Percentiles rank a stretch among this genome's conserved stretches.
Conservation (phyloP, 352 stramenopile genomes). For the Pythium coloratum region DNA sequence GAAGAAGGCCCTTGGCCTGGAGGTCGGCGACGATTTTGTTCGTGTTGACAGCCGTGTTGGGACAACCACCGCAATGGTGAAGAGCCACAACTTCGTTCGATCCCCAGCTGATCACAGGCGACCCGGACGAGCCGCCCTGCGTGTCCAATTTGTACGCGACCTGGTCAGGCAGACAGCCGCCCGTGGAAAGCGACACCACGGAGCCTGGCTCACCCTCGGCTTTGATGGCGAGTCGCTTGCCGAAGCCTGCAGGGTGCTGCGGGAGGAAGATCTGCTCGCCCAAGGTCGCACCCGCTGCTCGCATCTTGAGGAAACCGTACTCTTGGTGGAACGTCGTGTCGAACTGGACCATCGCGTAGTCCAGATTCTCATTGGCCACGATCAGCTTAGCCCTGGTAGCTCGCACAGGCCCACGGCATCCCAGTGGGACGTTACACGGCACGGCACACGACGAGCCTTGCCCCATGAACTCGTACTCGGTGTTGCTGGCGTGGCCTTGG, state of each 20-base stretch:
- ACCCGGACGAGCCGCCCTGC: constrained; percentile 63
- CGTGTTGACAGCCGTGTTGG: constrained; percentile 69
- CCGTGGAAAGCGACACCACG: constrained; percentile 42
- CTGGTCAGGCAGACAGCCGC: constrained; percentile 47
- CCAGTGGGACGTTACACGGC: constrained; percentile 33
- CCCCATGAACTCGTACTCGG: constrained; percentile 69
- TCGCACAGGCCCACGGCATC: constrained; percentile 38
- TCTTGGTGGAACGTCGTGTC: constrained; percentile 41
- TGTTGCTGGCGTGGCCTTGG: constrained; percentile 48
- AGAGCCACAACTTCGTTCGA: constrained; percentile 69
- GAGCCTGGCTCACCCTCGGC: constrained; percentile 34
- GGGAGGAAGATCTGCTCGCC: constrained; percentile 60
- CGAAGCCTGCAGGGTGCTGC: constrained; percentile 58
- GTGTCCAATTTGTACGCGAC: constrained; percentile 74
- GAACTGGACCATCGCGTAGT: constrained; percentile 73
- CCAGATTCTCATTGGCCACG: constrained; percentile 33
- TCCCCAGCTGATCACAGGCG: constrained; percentile 47
- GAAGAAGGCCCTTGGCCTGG: constrained; percentile 35
- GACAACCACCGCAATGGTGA: constrained; percentile 74
- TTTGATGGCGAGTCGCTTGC: constrained; percentile 69
- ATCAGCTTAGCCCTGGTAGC: constrained; percentile 39
- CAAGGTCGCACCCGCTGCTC: constrained; percentile 40
- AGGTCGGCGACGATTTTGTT: constrained; percentile 64
- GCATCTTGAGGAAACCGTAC: constrained; percentile 58
- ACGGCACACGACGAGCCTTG: constrained; percentile 36